Evolutionary conservation across 331 rosid species (phyloP).

Genomic region (Malus hybrid): DNA sequence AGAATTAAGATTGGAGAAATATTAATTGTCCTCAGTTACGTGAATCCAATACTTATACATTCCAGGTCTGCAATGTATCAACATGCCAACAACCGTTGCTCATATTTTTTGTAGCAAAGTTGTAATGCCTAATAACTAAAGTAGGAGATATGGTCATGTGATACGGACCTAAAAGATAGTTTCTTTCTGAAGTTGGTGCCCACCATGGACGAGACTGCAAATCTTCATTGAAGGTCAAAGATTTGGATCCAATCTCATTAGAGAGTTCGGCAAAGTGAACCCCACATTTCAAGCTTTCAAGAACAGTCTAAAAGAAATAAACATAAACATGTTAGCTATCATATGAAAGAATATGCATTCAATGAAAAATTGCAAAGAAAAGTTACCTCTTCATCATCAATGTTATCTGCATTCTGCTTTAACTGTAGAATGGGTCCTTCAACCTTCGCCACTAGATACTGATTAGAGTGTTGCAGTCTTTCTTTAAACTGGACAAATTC

Average conservation of each 20-base stretch:
- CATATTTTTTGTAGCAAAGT: not conserved
- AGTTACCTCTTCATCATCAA: constrained; percentile 84
- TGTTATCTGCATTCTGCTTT: constrained; percentile 68
- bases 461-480: constrained; percentile 72
- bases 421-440: constrained; percentile 72
- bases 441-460: constrained; percentile 69
- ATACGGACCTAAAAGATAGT: constrained; percentile 79
- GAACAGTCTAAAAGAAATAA: constrained; percentile 39
- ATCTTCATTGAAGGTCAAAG: constrained; percentile 87
- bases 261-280: constrained; percentile 71
- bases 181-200: constrained; percentile 78
- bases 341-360: constrained; percentile 6
- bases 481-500: constrained; percentile 97
- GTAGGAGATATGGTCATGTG: constrained; percentile 4
- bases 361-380: constrained; percentile 8
- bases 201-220: constrained; percentile 92
- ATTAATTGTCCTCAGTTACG: not conserved
- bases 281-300: constrained; percentile 72
- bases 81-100: not conserved
- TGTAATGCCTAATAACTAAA: not conserved
- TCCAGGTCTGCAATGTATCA: not conserved
- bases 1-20: not conserved
- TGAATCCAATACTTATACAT: not conserved
- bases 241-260: constrained; percentile 72
- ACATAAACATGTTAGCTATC: constrained; percentile 6